phyloP scores from a whole-genome alignment of 371 early-diverging fungal genomes.

The Mortierella sp. region DNA sequence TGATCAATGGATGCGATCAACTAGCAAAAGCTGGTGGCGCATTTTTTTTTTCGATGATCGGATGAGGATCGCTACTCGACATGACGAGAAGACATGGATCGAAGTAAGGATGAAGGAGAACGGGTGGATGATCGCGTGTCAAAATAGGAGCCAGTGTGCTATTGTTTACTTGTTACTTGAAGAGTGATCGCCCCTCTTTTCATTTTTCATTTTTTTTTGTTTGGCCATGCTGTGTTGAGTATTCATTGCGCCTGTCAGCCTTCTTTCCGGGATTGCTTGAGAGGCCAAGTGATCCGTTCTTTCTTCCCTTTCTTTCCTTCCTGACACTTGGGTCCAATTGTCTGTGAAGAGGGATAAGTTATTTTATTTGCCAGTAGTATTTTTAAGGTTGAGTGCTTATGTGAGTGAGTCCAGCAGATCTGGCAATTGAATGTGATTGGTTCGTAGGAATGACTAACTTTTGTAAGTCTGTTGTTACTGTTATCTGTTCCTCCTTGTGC shows the following conservation, averaged over 20 bases:
- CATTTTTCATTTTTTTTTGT: background rate
- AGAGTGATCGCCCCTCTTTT: background rate
- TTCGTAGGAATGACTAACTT: constrained; percentile 10
- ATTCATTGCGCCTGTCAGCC: background rate
- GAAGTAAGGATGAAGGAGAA: background rate
- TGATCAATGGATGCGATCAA: background rate
- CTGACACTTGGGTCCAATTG: background rate
- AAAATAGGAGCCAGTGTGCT: background rate
- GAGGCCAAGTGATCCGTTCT: background rate
- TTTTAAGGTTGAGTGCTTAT: background rate
- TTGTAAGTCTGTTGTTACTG: background rate
- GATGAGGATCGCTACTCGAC: background rate
- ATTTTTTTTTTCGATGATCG: background rate
- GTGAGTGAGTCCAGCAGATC: background rate
- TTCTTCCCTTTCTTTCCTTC: background rate
- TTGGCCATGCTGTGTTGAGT: background rate
- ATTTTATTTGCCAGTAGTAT: background rate
- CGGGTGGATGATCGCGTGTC: background rate
- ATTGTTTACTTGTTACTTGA: background rate
- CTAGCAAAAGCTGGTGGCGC: background rate
- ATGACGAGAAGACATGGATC: background rate
- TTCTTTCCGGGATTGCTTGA: background rate
- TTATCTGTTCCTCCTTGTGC: background rate
- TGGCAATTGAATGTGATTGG: constrained; percentile 1
- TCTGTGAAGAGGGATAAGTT: background rate